Evolutionary conservation across 495 filamentous ascomycete species (phyloP).

Genomic region (Tetracladium marchalianum): DNA sequence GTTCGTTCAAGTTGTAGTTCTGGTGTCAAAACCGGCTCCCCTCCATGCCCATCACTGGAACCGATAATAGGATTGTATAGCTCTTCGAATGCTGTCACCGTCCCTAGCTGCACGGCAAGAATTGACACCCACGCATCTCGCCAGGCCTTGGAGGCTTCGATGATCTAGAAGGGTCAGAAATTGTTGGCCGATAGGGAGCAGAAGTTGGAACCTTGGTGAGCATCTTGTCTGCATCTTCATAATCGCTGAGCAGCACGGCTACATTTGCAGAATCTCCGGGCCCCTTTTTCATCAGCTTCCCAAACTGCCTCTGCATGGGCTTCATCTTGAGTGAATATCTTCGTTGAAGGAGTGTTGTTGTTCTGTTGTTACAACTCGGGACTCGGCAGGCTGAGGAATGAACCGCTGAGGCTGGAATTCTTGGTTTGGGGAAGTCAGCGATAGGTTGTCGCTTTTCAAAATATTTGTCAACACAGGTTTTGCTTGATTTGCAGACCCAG

Average conservation of each 20-base stretch:
- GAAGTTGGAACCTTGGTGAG: constrained; percentile 49
- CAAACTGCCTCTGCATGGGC: constrained; percentile 67
- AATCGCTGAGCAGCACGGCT: constrained; percentile 66
- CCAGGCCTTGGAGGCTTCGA: constrained; percentile 74
- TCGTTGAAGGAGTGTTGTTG: not conserved
- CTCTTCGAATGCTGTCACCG: constrained; percentile 61
- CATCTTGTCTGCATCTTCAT: constrained; percentile 73
- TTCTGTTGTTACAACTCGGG: too few species aligned
- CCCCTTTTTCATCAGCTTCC: constrained; percentile 55
- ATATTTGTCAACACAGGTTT: too few species aligned
- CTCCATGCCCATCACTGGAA: constrained; percentile 31
- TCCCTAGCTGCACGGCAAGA: constrained; percentile 57
- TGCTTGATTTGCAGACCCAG: too few species aligned
- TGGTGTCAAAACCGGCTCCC: constrained; percentile 53
- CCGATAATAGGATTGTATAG: constrained; percentile 79
- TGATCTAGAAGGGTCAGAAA: constrained; percentile 44
- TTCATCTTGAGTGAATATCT: constrained; percentile 50
- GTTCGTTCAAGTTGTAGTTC: constrained; percentile 54
- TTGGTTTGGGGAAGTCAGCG: too few species aligned
- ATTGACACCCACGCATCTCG: constrained; percentile 77
- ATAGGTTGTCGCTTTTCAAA: too few species aligned
- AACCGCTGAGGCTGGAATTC: too few species aligned
- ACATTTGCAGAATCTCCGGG: constrained; percentile 73
- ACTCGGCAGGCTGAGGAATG: too few species aligned
- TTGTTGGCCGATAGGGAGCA: not conserved